Base-by-base conservation (phyloP, 129 eudicot genomes). In the Kitagawia praeruptora region DNA sequence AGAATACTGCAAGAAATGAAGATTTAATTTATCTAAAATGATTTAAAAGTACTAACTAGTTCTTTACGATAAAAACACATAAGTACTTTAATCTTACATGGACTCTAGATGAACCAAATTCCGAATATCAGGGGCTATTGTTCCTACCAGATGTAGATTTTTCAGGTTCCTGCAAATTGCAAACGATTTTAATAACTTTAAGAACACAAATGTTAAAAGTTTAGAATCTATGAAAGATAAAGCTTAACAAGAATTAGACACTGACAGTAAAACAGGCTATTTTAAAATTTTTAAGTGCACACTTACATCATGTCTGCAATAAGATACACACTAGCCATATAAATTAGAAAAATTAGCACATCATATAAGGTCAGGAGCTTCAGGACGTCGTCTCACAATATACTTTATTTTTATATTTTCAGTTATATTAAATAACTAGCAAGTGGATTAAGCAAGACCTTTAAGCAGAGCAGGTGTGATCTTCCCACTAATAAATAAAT, bases 51-150 rank as follows among this genome's bases (percentile, higher is more conserved):
- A 19, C n/a, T 2, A 15, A 5, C 6, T 53, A 53, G 8, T 53
- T 53, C 61, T 10, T 19, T 19, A 6, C 25, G 0, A 21, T 18
- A 53, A 25, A 53, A 53, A 19, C 25, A 53, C 61, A 18, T 6
- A 53, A 53, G 9, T 0, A 53, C 2, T 53, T 53, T 53, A 19
- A 53, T 9, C 97, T 78, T 90, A 93, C 96, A 93, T 90, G 13
- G 87, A 87, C 79, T 90, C 87, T 46, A 90, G 45, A 85, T 90
- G 93, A 82, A 84, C 63, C 76, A 93, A 87, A 45, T 87, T 79
- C 72, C 86, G 89, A 53, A 93, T 83, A 70, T 90, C 92, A 74
- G 96, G 86, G 77, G 96, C 84, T 79, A 93, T 86, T 78, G 96
- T 88, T 70, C 98, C 98, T 78, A 78, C 78, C 44, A 93, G 93